These are phyloP conservation scores for Talaromyces sp. DNA, from an alignment of 2,329 filamentous ascomycete species.

Conservation along the genomic window DNA sequence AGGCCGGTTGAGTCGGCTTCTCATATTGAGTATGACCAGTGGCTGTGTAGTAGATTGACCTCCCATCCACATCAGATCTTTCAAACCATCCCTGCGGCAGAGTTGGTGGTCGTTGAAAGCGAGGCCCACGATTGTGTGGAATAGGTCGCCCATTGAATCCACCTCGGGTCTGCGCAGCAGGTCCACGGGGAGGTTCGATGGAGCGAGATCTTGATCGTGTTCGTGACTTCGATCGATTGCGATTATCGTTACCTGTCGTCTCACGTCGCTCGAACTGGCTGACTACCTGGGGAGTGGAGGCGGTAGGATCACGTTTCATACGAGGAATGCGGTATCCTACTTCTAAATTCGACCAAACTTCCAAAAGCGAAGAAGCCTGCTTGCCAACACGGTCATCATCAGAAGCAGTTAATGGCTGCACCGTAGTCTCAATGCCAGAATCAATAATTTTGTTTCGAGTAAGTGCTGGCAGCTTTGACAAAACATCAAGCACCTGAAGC, in stretches of 20 bases:
- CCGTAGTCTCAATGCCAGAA: conserved; percentile 84
- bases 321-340: conserved; percentile 90
- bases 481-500: conserved; percentile 82
- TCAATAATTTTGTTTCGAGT: conserved; percentile 97
- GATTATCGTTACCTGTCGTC: conserved; percentile 40
- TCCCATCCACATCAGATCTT: conserved; percentile 69
- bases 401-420: conserved; percentile 66
- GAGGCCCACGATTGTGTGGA: conserved; percentile 56
- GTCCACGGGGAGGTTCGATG: conserved; percentile 46
- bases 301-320: conserved; percentile 76
- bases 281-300: conserved; percentile 52
- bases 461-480: conserved; percentile 82
- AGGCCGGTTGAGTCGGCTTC: conserved; percentile 68
- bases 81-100: conserved; percentile 86
- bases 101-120: conserved; percentile 56
- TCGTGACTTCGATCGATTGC: conserved; percentile 42
- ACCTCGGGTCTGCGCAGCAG: conserved; percentile 48
- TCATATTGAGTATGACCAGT: conserved; percentile 79
- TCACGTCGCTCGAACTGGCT: conserved; percentile 64
- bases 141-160: conserved; percentile 41
- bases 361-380: conserved; percentile 69
- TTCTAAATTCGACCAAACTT: conserved; percentile 86
- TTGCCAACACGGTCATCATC: conserved; percentile 73
- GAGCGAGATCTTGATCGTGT: conserved; percentile 51
- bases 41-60: conserved; percentile 81